Percentiles rank a stretch among this genome's conserved stretches.
phyloP scores from a whole-genome alignment of 169 alveolate species.

The Eimeria acervulina region DNA sequence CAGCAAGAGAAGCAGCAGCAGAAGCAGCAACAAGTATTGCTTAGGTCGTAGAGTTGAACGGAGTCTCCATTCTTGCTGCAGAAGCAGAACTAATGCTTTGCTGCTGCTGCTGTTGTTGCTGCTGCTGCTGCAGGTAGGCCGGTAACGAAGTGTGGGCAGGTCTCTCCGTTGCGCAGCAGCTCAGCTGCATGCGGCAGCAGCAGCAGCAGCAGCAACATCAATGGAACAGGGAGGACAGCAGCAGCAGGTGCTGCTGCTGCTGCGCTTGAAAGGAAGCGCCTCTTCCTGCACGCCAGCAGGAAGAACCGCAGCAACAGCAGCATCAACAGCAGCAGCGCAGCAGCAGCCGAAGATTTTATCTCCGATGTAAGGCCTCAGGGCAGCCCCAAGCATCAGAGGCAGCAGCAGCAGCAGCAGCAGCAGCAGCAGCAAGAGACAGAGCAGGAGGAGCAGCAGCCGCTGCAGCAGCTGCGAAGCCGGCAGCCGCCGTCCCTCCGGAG shows the following conservation, averaged over 20 bases:
- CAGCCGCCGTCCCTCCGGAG: not conserved
- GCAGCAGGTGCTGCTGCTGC: not conserved
- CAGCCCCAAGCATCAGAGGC: constrained; percentile 12
- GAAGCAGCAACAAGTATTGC: too few species aligned
- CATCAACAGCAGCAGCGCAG: constrained; percentile 12
- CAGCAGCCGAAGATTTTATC: not conserved
- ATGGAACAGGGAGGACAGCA: not conserved
- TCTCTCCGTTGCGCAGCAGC: not conserved
- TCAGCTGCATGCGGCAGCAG: constrained; percentile 28
- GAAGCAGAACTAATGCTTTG: not conserved
- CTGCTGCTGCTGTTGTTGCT: constrained; percentile 48
- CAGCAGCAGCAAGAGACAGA: not conserved
- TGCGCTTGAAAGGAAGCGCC: not conserved
- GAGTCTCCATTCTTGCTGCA: not conserved
- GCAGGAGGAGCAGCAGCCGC: too few species aligned
- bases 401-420: constrained; percentile 46
- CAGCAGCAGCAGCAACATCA: not conserved
- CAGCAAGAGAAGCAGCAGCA: too few species aligned
- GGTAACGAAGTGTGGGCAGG: not conserved
- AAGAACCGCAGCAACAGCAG: constrained; percentile 43
- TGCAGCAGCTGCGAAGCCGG: constrained; percentile 50
- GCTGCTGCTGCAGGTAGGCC: constrained; percentile 24
- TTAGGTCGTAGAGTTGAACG: not conserved
- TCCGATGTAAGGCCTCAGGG: not conserved
- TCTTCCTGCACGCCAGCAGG: not conserved